Conservation (phyloP, 2,329 filamentous ascomycete genomes). For the Penicillium aurantiogriseum region DNA sequence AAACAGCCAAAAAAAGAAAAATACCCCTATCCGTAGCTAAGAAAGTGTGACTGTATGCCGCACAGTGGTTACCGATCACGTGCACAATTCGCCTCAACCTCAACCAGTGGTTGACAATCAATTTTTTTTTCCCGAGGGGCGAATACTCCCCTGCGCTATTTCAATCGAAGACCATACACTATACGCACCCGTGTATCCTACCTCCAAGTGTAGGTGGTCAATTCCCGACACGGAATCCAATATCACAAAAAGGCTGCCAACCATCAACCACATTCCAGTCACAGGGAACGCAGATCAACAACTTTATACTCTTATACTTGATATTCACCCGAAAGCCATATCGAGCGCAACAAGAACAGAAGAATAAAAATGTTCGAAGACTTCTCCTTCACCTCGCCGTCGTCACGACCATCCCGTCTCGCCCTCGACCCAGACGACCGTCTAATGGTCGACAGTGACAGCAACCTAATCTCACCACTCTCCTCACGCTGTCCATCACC, state of each 20-base stretch:
- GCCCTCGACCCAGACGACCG: slow-evolving; percentile 7
- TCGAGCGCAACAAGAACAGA: not conserved
- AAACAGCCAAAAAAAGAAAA: not conserved
- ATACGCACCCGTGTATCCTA: not conserved
- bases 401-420: slow-evolving; percentile 2
- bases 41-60: not conserved
- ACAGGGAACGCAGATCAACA: not conserved
- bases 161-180: not conserved
- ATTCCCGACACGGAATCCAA: not conserved
- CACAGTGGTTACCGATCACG: slow-evolving; percentile 8
- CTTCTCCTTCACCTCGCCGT: slow-evolving; percentile 8
- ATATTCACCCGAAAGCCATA: not conserved
- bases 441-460: slow-evolving; percentile 7
- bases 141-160: slow-evolving; percentile 2
- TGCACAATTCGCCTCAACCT: slow-evolving; percentile 6
- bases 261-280: not conserved
- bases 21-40: not conserved
- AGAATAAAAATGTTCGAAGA: slow-evolving; percentile 7
- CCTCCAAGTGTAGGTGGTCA: not conserved
- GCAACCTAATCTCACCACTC: slow-evolving; percentile 35
- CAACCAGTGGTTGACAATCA: slow-evolving; percentile 6
- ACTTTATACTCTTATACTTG: not conserved
- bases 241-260: not conserved
- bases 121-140: slow-evolving; percentile 12
- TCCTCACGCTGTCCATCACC: slow-evolving; percentile 46